Evolutionary conservation across 129 eudicot genomes (phyloP).

Genomic region (Solidago caesia): DNA sequence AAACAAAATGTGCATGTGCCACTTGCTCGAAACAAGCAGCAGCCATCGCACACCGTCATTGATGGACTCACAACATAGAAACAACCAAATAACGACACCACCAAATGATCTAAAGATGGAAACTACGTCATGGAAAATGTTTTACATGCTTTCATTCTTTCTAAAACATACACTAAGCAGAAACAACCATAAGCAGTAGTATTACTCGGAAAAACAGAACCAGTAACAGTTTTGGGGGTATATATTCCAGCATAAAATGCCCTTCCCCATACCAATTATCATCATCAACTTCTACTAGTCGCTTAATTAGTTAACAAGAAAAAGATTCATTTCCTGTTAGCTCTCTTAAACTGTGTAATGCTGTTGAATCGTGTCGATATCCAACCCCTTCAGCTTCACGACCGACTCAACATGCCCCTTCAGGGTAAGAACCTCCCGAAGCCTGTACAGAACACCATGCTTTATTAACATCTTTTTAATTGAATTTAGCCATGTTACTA

Average conservation of each 20-base stretch:
- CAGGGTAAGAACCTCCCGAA: conserved; percentile 83
- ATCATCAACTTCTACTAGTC: conserved; percentile 35
- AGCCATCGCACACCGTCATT: not conserved
- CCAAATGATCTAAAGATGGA: not conserved
- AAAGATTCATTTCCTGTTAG: not conserved
- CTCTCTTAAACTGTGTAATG: conserved; percentile 75
- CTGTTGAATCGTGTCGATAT: conserved; percentile 86
- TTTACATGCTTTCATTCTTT: conserved; percentile 28
- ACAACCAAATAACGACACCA: not conserved
- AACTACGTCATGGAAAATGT: conserved; percentile 27
- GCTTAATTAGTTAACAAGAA: conserved; percentile 28
- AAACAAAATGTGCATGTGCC: too few relatives aligned
- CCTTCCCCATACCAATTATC: conserved; percentile 33
- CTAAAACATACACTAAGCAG: conserved; percentile 24
- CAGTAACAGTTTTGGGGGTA: conserved; percentile 33
- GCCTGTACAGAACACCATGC: conserved; percentile 39
- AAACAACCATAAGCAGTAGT: conserved; percentile 22
- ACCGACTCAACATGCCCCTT: conserved; percentile 97
- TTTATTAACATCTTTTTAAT: not conserved
- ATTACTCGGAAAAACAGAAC: conserved; percentile 31
- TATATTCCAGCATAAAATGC: conserved; percentile 31
- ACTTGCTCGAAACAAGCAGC: not conserved
- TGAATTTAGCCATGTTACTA: not conserved
- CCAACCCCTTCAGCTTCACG: conserved; percentile 92
- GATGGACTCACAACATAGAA: not conserved